A percentile compares a stretch with the other conserved stretches of the same genome.
Evolutionary conservation across 2,329 filamentous ascomycete species (phyloP).

Genomic region (Pseudocercospora ulei): DNA sequence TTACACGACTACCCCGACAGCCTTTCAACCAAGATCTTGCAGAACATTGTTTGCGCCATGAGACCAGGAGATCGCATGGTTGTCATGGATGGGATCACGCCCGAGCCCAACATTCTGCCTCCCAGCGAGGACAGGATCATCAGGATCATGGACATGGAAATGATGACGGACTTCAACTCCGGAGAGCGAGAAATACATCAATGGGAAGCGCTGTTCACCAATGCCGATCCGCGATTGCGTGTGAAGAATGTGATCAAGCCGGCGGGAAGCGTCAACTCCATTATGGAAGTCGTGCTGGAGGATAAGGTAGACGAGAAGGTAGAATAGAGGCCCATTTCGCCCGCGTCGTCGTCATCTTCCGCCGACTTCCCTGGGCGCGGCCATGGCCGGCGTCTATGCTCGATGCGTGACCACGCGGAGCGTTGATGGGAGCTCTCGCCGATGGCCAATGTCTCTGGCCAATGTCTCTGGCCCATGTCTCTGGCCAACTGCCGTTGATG

Average conservation of each 20-base stretch:
- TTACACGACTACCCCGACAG: conserved; percentile 24
- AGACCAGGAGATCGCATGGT: conserved; percentile 22
- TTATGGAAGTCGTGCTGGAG: conserved; percentile 11
- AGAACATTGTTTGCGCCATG: conserved; percentile 16
- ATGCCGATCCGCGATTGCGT: conserved; percentile 2
- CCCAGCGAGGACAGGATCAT: conserved; percentile 5
- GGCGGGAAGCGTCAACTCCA: conserved; percentile 3
- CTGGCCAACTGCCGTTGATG: no score
- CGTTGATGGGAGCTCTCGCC: no score
- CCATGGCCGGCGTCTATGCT: no score
- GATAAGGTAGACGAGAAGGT: conserved; percentile 5
- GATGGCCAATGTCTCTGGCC: no score
- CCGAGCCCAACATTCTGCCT: conserved; percentile 6
- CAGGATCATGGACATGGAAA: conserved; percentile 10
- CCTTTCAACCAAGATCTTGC: conserved; percentile 19
- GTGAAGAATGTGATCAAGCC: conserved; percentile 7
- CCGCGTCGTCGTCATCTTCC: no score
- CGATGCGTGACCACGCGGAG: no score
- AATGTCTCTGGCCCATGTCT: no score
- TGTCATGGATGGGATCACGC: conserved; percentile 22
- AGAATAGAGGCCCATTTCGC: no score
- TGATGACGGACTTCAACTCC: conserved; percentile 11
- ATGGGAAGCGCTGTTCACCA: conserved; percentile 8
- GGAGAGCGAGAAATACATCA: conserved; percentile 8
- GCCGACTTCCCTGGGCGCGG: no score